These are phyloP conservation scores for Lumnitzera racemosa DNA, from an alignment of 345 rosid species.

Conservation along the genomic window DNA sequence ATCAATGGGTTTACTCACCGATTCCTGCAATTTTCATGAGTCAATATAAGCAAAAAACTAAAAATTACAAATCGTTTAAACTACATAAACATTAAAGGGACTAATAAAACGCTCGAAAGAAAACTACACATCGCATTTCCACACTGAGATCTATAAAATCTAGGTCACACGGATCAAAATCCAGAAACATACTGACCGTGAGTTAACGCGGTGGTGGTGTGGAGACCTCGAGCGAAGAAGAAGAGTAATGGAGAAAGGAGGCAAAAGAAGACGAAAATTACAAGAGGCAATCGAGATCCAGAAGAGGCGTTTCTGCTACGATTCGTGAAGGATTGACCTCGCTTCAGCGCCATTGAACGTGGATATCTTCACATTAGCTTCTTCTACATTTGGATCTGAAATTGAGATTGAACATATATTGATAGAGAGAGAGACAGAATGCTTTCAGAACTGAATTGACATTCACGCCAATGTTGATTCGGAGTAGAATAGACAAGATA, in stretches of 20 bases:
- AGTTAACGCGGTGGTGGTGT: constrained; percentile 13
- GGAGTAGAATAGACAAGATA: too few relatives aligned
- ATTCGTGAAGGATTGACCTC: constrained; percentile 29
- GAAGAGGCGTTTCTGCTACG: constrained; percentile 27
- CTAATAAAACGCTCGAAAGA: too few relatives aligned
- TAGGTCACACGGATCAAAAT: too few relatives aligned
- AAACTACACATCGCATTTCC: too few relatives aligned
- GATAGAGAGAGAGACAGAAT: constrained; percentile 1
- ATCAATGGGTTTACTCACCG: constrained; percentile 28
- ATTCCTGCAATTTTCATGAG: too few relatives aligned
- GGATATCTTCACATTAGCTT: not conserved
- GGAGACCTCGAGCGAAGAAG: constrained; percentile 60
- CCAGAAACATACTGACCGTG: too few relatives aligned
- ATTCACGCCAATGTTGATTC: too few relatives aligned
- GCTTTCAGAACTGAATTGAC: too few relatives aligned
- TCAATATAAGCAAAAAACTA: too few relatives aligned
- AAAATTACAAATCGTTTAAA: too few relatives aligned
- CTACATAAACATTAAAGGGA: too few relatives aligned
- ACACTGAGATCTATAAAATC: too few relatives aligned
- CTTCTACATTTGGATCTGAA: constrained; percentile 17
- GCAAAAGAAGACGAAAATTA: constrained; percentile 40
- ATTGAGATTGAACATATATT: constrained; percentile 3
- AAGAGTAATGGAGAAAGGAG: constrained; percentile 53
- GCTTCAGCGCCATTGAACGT: constrained; percentile 56
- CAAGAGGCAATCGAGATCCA: constrained; percentile 53